A percentile compares a stretch with the other conserved stretches of the same genome.
Evolutionary conservation across 306 rosid species (phyloP).

Genomic region (Leucaena leucocephala): DNA sequence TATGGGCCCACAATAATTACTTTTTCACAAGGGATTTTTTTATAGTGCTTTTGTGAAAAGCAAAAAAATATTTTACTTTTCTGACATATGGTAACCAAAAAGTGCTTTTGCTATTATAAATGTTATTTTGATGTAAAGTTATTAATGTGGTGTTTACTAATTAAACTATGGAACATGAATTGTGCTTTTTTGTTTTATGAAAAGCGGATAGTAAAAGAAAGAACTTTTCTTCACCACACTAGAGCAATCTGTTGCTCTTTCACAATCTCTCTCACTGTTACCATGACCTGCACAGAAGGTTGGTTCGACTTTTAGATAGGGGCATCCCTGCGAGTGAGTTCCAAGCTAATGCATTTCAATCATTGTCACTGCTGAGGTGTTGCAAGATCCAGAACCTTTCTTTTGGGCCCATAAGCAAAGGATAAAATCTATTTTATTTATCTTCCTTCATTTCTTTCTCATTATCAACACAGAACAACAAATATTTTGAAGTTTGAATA

Average conservation of each 20-base stretch:
- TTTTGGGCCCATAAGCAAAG: neutral
- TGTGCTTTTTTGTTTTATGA: neutral
- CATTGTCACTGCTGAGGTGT: neutral
- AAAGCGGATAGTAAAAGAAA: neutral
- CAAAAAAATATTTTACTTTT: too few relatives aligned
- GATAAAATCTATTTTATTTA: neutral
- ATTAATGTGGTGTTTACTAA: neutral
- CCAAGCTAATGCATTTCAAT: neutral
- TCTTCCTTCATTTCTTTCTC: neutral
- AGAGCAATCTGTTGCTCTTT: neutral
- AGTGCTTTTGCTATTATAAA: neutral
- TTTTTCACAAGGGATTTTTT: neutral
- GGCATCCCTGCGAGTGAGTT: neutral
- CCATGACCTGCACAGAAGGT: neutral
- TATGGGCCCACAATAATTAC: neutral
- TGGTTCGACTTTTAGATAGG: neutral
- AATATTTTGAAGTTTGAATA: neutral
- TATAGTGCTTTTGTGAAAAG: neutral
- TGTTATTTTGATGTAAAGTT: neutral
- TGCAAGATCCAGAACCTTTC: neutral
- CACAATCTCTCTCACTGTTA: neutral
- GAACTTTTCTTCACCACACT: neutral
- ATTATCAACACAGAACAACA: neutral
- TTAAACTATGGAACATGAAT: neutral
- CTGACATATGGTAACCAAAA: neutral